Percentiles rank a stretch among this genome's conserved stretches.
Conservation (phyloP, 108 stramenopile genomes). For the Chaetoceros tenuissimus region DNA sequence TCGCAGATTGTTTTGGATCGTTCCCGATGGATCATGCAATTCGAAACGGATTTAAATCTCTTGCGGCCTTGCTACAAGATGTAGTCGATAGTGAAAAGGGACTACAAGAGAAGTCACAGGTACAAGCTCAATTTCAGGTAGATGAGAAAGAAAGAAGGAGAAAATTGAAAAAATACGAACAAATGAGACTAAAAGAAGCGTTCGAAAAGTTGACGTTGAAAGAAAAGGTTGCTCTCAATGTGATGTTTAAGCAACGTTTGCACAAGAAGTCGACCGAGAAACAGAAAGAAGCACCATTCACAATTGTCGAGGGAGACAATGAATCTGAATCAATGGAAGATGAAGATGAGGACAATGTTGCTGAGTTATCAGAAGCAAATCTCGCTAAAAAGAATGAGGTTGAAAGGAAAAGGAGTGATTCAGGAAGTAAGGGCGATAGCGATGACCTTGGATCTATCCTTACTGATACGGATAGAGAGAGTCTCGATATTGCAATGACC, state of each 20-base stretch:
- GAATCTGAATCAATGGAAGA: neutral
- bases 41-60: neutral
- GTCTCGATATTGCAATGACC: slow-evolving; percentile 1
- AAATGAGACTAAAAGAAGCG: neutral
- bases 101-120: neutral
- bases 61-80: neutral
- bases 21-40: neutral
- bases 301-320: too few species aligned
- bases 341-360: neutral
- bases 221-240: slow-evolving; percentile 3
- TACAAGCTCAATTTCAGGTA: neutral
- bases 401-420: too few species aligned
- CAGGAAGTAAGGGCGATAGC: too few species aligned
- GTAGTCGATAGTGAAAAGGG: neutral
- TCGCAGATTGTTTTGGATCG: neutral
- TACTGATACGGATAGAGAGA: slow-evolving; percentile 1
- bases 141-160: neutral
- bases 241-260: neutral
- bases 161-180: neutral
- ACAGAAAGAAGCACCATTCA: neutral
- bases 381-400: neutral
- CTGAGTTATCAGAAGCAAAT: neutral
- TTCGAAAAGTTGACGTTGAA: slow-evolving; percentile 1
- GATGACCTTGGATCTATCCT: neutral
- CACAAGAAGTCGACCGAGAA: neutral